Conservation (phyloP, 1,139 yeast genomes). For the Yamadazyma triangularis region DNA sequence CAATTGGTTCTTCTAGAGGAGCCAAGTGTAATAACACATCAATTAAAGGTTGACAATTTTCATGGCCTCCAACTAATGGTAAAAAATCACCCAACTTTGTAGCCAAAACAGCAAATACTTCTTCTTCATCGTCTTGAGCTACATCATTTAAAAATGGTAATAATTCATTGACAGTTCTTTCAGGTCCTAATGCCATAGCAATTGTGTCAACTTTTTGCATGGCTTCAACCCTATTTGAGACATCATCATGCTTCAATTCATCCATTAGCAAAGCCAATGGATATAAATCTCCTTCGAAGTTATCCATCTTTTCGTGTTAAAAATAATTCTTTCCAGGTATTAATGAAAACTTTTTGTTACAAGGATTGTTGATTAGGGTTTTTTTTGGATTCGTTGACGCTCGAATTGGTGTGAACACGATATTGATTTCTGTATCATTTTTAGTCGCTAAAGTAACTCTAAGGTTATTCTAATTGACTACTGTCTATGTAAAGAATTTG, state of each 20-base stretch:
- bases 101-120: constrained; percentile 90
- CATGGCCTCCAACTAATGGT: constrained; percentile 82
- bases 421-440: too few relatives aligned
- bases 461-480: too few relatives aligned
- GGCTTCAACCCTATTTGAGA: constrained; percentile 88
- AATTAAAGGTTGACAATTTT: constrained; percentile 69
- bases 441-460: too few relatives aligned
- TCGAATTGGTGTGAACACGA: too few relatives aligned
- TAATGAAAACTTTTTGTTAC: too few relatives aligned
- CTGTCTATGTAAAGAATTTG: too few relatives aligned
- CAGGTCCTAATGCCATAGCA: constrained; percentile 93
- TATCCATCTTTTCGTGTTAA: constrained; percentile 23
- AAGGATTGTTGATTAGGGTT: not conserved
- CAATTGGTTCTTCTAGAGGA: constrained; percentile 96
- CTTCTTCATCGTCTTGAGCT: constrained; percentile 98
- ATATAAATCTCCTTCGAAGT: constrained; percentile 63
- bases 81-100: constrained; percentile 84
- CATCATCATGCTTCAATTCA: constrained; percentile 92
- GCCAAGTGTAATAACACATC: constrained; percentile 88
- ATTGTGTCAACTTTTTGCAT: constrained; percentile 93
- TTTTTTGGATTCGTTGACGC: not conserved
- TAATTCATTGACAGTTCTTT: constrained; percentile 83
- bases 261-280: constrained; percentile 97
- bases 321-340: too few relatives aligned
- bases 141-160: constrained; percentile 84